Evolutionary conservation across 108 stramenopile species (phyloP).

Genomic region (Cyclotella kingstonii): DNA sequence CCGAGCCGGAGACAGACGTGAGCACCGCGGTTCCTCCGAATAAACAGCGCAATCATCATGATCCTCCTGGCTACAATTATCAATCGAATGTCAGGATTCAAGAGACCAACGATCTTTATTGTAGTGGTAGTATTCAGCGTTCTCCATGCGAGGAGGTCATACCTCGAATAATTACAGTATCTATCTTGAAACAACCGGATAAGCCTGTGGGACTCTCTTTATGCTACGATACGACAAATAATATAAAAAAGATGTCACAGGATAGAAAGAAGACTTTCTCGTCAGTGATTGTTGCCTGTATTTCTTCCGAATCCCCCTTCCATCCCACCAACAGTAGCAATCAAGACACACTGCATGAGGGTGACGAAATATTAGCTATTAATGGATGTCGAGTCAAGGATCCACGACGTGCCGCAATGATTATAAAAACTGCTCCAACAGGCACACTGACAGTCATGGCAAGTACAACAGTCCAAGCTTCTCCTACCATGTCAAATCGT

Average conservation of each 20-base stretch:
- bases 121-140: too few relatives aligned
- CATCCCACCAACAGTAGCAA: background rate
- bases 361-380: constrained; percentile 15
- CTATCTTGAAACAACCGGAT: constrained; percentile 1
- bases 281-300: background rate
- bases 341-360: background rate
- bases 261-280: background rate
- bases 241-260: too few relatives aligned
- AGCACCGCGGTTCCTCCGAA: too few relatives aligned
- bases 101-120: background rate
- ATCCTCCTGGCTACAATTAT: too few relatives aligned
- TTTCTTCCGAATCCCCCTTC: constrained; percentile 3
- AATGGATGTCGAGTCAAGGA: constrained; percentile 12
- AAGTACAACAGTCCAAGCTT: background rate
- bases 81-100: background rate
- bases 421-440: constrained; percentile 6
- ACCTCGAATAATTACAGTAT: background rate
- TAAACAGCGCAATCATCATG: too few relatives aligned
- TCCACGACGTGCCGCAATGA: constrained; percentile 12
- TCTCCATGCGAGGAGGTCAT: background rate
- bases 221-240: background rate
- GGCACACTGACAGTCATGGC: constrained; percentile 10
- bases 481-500: constrained; percentile 2
- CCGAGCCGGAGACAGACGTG: too few relatives aligned
- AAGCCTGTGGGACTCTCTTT: background rate